Evolutionary conservation across 2,329 filamentous ascomycete species (phyloP), one percentile per base, ranked within the genome.

Genomic region (Cladosporium sphaerospermum): DNA sequence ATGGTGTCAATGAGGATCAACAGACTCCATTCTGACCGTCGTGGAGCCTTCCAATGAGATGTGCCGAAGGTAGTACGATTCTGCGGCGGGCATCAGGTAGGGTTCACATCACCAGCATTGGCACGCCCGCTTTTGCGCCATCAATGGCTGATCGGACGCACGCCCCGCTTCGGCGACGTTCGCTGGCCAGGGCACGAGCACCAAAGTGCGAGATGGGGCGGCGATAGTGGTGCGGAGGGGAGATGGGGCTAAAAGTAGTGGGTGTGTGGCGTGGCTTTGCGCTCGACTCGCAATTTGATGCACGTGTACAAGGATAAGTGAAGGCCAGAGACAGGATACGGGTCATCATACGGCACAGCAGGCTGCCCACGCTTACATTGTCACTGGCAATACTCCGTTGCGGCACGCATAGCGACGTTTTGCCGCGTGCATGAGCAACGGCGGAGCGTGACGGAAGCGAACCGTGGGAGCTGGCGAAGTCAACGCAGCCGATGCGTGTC

Each of bases 1-100:
- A 31, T 40, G 37, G 28, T 51, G 14, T 37, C 31, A 36, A 51
- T 44, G 40, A 51, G 40, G 48, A 51, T 51, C 48, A 51, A 37
- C 48, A 51, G 47, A 16, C 37, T 50, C 42, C 37, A 31, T 36
- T 31, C 39, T 10, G 34, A 14, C 11, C 34, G 37, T 18, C 46
- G 14, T n/a, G 40, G 18, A n/a, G 31, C 40, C 48, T 44, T 37
- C 48, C 48, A 51, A 51, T 51, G 40, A 51, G 18, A 32, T 43
- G 48, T 16, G 48, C n/a, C 28, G 37, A 14, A 23, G 42, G 39
- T 43, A 33, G 37, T 40, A 32, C 37, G 33, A 50, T n/a, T 50
- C 28, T n/a, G 28, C 16, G 37, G 47, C 34, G 40, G 39, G 47
- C 39, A 41, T 13, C 36, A 39, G 36, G 39, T 50, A 50, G 47